phyloP scores from a whole-genome alignment of 352 stramenopile genomes.

The Phytophthora hibernalis region DNA sequence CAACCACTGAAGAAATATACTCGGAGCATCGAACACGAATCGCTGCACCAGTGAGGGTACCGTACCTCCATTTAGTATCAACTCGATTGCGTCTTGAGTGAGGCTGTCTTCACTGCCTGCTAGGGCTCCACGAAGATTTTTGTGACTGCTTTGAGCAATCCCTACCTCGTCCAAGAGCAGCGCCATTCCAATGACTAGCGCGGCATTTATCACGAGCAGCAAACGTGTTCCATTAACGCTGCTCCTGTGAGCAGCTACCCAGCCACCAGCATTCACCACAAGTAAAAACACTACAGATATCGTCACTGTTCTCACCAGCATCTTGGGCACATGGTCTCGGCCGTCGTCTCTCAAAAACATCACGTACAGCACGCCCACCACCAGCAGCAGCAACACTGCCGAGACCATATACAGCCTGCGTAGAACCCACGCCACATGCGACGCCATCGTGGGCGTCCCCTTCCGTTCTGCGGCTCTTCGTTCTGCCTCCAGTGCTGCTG shows the following conservation, averaged over 20 bases:
- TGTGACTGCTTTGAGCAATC: constrained; percentile 42
- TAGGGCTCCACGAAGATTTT: constrained; percentile 26
- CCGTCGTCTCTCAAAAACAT: constrained; percentile 5
- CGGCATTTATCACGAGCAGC: constrained; percentile 22
- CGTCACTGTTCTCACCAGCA: constrained; percentile 2
- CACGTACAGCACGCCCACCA: constrained; percentile 22
- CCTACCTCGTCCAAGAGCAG: constrained; percentile 44
- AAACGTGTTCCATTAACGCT: constrained; percentile 28
- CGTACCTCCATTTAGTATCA: constrained; percentile 51
- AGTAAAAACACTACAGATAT: constrained; percentile 6
- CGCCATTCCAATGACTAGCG: constrained; percentile 8
- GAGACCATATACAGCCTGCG: constrained; percentile 37
- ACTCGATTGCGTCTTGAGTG: constrained; percentile 23
- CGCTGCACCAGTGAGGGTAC: constrained; percentile 54
- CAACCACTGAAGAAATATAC: constrained; percentile 55
- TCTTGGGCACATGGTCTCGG: constrained; percentile 1
- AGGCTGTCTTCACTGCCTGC: constrained; percentile 16
- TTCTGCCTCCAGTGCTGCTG: constrained; percentile 21
- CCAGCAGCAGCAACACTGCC: constrained; percentile 24
- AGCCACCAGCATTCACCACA: constrained; percentile 34
- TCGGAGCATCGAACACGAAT: constrained; percentile 57
- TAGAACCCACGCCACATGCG: constrained; percentile 34
- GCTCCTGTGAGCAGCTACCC: constrained; percentile 18
- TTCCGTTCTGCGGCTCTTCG: constrained; percentile 3
- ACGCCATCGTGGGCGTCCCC: constrained; percentile 30